A percentile compares a stretch with the other conserved stretches of the same genome.
Evolutionary conservation across 306 rosid genomes (phyloP).

Genomic region (Quercus dentata): DNA sequence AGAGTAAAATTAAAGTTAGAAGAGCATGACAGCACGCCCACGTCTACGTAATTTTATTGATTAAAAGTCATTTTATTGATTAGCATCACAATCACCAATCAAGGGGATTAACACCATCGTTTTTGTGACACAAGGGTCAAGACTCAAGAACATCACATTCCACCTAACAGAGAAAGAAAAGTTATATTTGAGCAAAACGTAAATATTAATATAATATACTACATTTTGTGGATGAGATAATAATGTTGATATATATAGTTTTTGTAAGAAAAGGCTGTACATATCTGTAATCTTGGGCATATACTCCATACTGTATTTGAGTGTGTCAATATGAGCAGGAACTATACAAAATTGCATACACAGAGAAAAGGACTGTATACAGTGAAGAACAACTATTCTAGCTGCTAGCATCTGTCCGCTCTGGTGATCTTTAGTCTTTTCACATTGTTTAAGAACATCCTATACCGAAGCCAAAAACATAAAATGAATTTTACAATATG

Average conservation of each 20-base stretch:
- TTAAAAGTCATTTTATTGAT: neutral
- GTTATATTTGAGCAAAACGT: too few species aligned
- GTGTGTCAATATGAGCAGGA: too few species aligned
- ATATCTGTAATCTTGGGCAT: conserved; percentile 29
- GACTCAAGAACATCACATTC: conserved; percentile 26
- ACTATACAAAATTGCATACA: conserved; percentile 6
- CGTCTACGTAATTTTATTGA: too few species aligned
- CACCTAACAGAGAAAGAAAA: conserved; percentile 26
- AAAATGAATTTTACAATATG: neutral
- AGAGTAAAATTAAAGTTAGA: too few species aligned
- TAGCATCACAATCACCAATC: conserved; percentile 19
- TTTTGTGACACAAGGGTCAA: conserved; percentile 38
- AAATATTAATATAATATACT: too few species aligned
- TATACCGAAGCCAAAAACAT: conserved; percentile 5
- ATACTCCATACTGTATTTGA: conserved; percentile 13
- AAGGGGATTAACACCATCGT: neutral
- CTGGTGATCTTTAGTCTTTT: conserved; percentile 59
- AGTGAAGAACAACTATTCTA: conserved; percentile 25
- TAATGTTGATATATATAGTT: neutral
- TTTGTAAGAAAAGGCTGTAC: conserved; percentile 17
- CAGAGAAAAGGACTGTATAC: conserved; percentile 32
- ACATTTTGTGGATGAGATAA: neutral
- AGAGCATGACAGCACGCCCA: too few species aligned
- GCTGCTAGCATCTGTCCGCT: conserved; percentile 46
- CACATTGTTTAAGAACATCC: conserved; percentile 54